Percentiles rank a stretch among this genome's conserved stretches.
Evolutionary conservation across 257 asterid genomes (phyloP).

Genomic region (Penstemon newberryi): DNA sequence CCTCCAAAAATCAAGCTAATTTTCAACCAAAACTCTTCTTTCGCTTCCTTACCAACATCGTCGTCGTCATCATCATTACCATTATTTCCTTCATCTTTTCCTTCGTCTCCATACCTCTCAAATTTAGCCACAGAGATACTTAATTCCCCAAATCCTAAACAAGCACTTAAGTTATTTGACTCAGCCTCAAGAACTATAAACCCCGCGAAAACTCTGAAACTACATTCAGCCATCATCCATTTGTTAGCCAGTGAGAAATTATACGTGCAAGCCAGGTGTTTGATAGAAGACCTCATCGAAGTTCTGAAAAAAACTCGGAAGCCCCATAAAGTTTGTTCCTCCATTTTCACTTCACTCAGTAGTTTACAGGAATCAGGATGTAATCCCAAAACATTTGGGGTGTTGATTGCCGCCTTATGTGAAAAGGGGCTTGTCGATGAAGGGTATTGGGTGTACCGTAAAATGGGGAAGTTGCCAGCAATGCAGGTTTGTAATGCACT

Average conservation of each 20-base stretch:
- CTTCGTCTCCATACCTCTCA: slow-evolving; percentile 44
- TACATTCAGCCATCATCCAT: slow-evolving; percentile 51
- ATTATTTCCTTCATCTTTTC: not conserved
- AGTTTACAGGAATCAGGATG: slow-evolving; percentile 30
- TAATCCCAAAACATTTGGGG: slow-evolving; percentile 48
- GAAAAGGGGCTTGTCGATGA: slow-evolving; percentile 64
- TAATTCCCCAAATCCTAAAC: slow-evolving; percentile 47
- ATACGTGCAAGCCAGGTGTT: slow-evolving; percentile 68
- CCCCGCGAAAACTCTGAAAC: slow-evolving; percentile 48
- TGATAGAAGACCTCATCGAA: slow-evolving; percentile 69
- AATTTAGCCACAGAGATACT: slow-evolving; percentile 49
- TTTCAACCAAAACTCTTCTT: slow-evolving; percentile 14
- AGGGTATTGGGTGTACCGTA: slow-evolving; percentile 69
- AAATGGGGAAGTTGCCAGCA: slow-evolving; percentile 48
- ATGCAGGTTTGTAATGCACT: slow-evolving; percentile 62
- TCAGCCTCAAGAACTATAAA: slow-evolving; percentile 44
- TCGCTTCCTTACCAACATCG: slow-evolving; percentile 21
- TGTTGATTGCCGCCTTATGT: slow-evolving; percentile 61
- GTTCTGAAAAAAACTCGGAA: slow-evolving; percentile 42
- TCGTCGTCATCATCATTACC: slow-evolving; percentile 30
- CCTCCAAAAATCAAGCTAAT: slow-evolving; percentile 36
- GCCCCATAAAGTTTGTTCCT: slow-evolving; percentile 52
- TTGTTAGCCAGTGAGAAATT: slow-evolving; percentile 36
- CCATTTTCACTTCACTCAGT: slow-evolving; percentile 49
- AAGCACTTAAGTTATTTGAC: slow-evolving; percentile 55